Percentiles rank a stretch among this genome's conserved stretches.
Evolutionary conservation across 2,329 filamentous ascomycete species (phyloP).

Genomic region (Laburnicola sp.): DNA sequence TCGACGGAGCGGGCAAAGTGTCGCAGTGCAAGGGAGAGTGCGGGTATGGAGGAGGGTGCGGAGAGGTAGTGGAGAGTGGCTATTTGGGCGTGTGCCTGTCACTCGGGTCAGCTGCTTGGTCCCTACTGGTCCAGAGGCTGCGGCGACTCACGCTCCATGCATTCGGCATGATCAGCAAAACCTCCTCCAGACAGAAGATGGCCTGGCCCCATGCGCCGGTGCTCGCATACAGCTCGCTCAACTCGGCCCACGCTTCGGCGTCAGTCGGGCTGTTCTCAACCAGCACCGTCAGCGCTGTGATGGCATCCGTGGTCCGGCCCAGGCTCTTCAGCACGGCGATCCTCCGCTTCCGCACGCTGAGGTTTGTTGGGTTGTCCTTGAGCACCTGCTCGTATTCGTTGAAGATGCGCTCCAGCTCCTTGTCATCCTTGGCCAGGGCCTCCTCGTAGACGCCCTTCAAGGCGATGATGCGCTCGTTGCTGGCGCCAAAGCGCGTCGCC

Average conservation of each 20-base stretch:
- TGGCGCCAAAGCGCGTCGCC: conserved; percentile 75
- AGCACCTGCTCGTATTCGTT: conserved; percentile 78
- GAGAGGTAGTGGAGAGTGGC: conserved; percentile 82
- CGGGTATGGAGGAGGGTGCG: conserved; percentile 40
- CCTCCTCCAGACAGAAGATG: conserved; percentile 87
- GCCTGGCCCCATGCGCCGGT: conserved; percentile 81
- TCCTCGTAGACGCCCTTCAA: conserved; percentile 83
- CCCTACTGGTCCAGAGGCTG: neutral
- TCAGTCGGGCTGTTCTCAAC: conserved; percentile 86
- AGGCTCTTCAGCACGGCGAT: conserved; percentile 78
- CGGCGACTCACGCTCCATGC: conserved; percentile 80
- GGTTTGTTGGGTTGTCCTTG: conserved; percentile 73
- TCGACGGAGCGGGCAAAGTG: conserved; percentile 90
- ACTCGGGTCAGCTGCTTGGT: neutral
- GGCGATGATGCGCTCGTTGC: conserved; percentile 85
- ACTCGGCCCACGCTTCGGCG: conserved; percentile 89
- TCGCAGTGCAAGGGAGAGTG: conserved; percentile 72
- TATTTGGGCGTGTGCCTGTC: conserved; percentile 78
- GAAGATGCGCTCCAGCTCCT: conserved; percentile 69
- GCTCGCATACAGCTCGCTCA: conserved; percentile 81
- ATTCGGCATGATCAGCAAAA: conserved; percentile 82
- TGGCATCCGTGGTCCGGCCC: conserved; percentile 71
- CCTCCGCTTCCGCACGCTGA: conserved; percentile 82
- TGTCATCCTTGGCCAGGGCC: conserved; percentile 69
- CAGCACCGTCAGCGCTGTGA: conserved; percentile 71